A percentile compares a stretch with the other conserved stretches of the same genome.
Conservation (phyloP, 2,329 filamentous ascomycete species). For the Tolypocladium album region DNA sequence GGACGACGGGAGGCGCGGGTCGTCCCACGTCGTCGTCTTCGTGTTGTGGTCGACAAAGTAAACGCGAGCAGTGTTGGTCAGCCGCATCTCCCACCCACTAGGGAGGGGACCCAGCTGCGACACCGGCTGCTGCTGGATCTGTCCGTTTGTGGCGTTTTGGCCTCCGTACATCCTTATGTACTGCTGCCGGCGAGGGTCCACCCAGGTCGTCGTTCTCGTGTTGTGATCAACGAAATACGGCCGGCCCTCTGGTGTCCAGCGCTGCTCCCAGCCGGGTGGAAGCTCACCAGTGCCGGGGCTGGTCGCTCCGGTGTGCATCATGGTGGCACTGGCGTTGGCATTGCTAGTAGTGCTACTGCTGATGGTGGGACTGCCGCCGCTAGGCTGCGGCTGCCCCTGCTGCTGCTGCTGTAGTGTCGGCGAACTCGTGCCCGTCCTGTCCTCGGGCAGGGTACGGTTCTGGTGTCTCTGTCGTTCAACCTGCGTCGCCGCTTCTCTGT, state of each 20-base stretch:
- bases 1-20: slow-evolving; percentile 87
- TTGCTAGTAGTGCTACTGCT: slow-evolving; percentile 18
- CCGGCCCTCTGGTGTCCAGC: slow-evolving; percentile 88
- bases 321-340: slow-evolving; percentile 48
- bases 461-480: slow-evolving; percentile 89
- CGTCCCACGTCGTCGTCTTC: slow-evolving; percentile 98
- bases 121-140: slow-evolving; percentile 93
- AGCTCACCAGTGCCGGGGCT: slow-evolving; percentile 91
- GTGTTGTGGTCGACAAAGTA: slow-evolving; percentile 99
- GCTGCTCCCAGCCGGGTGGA: slow-evolving; percentile 91
- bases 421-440: slow-evolving; percentile 86
- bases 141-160: slow-evolving; percentile 72
- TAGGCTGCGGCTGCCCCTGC: slow-evolving; percentile 32
- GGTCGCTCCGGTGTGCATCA: slow-evolving; percentile 90
- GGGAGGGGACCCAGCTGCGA: slow-evolving; percentile 91
- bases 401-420: slow-evolving; percentile 58
- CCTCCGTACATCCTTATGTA: slow-evolving; percentile 97
- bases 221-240: slow-evolving; percentile 99
- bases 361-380: slow-evolving; percentile 14
- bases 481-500: slow-evolving; percentile 83
- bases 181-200: slow-evolving; percentile 91
- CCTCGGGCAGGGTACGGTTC: slow-evolving; percentile 90
- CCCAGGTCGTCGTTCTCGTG: slow-evolving; percentile 95
- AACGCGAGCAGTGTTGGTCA: slow-evolving; percentile 93
- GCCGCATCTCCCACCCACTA: slow-evolving; percentile 98